Evolutionary conservation across 1,284 basidiomycete species (phyloP).

Genomic region (Ganoderma lingzhi): DNA sequence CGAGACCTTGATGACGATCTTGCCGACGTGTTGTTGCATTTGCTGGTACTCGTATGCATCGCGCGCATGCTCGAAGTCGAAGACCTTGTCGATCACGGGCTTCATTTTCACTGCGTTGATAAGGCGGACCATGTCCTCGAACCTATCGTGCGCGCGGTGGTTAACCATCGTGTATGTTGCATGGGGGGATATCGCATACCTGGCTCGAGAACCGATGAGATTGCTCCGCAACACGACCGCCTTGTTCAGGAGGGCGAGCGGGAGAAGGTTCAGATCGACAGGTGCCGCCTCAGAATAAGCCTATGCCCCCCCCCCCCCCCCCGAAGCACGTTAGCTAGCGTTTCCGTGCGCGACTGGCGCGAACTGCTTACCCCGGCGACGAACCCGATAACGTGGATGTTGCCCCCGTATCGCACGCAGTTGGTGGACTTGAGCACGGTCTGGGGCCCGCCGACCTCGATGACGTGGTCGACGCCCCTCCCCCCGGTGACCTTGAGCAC

Average conservation of each 20-base stretch:
- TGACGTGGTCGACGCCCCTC: conserved; percentile 50
- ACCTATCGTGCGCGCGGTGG: conserved; percentile 24
- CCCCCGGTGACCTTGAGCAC: conserved; percentile 38
- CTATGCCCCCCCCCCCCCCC: conserved; percentile 3
- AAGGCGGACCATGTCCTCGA: conserved; percentile 49
- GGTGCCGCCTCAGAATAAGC: background rate
- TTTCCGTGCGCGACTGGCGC: background rate
- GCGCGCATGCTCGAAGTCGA: conserved; percentile 47
- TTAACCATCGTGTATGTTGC: background rate
- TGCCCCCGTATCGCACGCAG: conserved; percentile 45
- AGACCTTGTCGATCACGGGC: conserved; percentile 51
- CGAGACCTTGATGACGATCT: background rate
- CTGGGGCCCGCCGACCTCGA: conserved; percentile 46
- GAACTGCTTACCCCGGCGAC: conserved; percentile 37
- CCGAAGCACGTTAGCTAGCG: background rate
- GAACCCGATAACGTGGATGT: conserved; percentile 49
- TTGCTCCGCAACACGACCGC: conserved; percentile 40
- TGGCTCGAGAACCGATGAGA: conserved; percentile 44
- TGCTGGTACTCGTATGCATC: conserved; percentile 46
- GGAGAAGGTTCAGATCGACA: background rate
- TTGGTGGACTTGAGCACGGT: conserved; percentile 45
- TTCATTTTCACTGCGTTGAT: conserved; percentile 43
- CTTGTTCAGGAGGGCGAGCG: conserved; percentile 24
- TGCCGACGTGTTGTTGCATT: conserved; percentile 41
- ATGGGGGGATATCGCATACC: conserved; percentile 29